phyloP scores from a whole-genome alignment of 2,329 filamentous ascomycete genomes.

The Escovopsis weberi region DNA sequence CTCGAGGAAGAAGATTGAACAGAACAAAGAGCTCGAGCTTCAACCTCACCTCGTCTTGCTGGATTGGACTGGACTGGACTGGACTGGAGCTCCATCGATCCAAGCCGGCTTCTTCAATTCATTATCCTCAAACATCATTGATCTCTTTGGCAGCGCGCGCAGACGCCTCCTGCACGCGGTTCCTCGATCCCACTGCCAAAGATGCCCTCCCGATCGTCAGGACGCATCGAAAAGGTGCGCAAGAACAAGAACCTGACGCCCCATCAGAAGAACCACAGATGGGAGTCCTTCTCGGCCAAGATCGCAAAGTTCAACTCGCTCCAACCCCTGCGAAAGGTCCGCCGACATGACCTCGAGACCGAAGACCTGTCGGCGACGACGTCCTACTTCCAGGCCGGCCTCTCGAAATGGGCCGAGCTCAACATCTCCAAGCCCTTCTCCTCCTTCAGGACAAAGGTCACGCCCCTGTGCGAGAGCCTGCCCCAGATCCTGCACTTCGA shows the following conservation, averaged over 20 bases:
- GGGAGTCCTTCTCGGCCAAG: slow-evolving; percentile 81
- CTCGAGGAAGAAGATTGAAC: too few relatives aligned
- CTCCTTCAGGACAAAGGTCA: slow-evolving; percentile 59
- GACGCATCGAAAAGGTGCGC: slow-evolving; percentile 53
- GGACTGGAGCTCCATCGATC: too few relatives aligned
- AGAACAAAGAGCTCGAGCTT: too few relatives aligned
- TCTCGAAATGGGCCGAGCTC: slow-evolving; percentile 82
- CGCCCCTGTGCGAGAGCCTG: slow-evolving; percentile 73
- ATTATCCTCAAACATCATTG: slow-evolving; percentile 10
- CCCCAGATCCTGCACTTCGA: slow-evolving; percentile 87
- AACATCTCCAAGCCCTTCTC: slow-evolving; percentile 76
- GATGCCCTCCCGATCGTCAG: slow-evolving; percentile 49
- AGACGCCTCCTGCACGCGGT: too few relatives aligned
- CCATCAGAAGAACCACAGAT: slow-evolving; percentile 73
- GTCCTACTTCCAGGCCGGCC: slow-evolving; percentile 73
- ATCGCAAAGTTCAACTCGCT: slow-evolving; percentile 79
- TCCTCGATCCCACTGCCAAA: slow-evolving; percentile 16
- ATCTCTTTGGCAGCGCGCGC: neutral
- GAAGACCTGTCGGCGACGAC: slow-evolving; percentile 61
- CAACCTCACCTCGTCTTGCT: too few relatives aligned
- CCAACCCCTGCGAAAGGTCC: slow-evolving; percentile 81
- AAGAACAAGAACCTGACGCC: slow-evolving; percentile 57
- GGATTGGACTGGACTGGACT: too few relatives aligned
- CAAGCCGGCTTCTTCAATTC: slow-evolving; percentile 6
- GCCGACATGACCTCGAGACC: slow-evolving; percentile 68